A percentile compares a stretch with the other conserved stretches of the same genome.
phyloP scores from a whole-genome alignment of 257 asterid genomes.

The Gentiana macrophylla region DNA sequence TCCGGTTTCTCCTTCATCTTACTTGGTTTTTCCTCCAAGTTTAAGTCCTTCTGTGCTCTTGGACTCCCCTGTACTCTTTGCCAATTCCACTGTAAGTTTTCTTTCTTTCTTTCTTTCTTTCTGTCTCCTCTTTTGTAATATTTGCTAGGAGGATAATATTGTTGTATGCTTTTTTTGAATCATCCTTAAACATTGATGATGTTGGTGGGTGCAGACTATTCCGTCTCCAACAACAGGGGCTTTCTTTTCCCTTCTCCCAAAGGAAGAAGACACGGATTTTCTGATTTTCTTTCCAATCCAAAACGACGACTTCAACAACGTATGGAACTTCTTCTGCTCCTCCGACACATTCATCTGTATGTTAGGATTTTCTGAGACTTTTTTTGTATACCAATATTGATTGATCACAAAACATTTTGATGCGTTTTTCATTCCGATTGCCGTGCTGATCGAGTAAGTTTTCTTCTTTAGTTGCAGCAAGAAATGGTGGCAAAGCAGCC shows the following conservation, averaged over 20 bases:
- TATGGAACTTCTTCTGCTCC: slow-evolving; percentile 29
- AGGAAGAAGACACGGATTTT: slow-evolving; percentile 29
- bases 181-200: background rate
- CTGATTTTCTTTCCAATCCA: slow-evolving; percentile 54
- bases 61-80: slow-evolving; percentile 74
- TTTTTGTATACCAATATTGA: background rate
- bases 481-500: slow-evolving; percentile 30
- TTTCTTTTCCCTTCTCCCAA: slow-evolving; percentile 25
- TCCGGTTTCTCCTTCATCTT: slow-evolving; percentile 63
- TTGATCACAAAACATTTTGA: too few species aligned
- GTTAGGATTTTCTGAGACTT: background rate
- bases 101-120: background rate
- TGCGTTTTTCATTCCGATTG: too few species aligned
- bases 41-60: slow-evolving; percentile 67
- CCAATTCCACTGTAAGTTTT: slow-evolving; percentile 38
- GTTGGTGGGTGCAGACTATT: slow-evolving; percentile 41
- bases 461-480: slow-evolving; percentile 31
- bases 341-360: slow-evolving; percentile 20
- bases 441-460: too few species aligned
- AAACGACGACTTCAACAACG: slow-evolving; percentile 30
- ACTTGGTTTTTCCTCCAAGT: slow-evolving; percentile 73
- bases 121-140: background rate
- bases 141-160: background rate
- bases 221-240: slow-evolving; percentile 89
- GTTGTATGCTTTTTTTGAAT: background rate